phyloP scores from a whole-genome alignment of 495 filamentous ascomycete genomes.

The Aspergillus indologenus region DNA sequence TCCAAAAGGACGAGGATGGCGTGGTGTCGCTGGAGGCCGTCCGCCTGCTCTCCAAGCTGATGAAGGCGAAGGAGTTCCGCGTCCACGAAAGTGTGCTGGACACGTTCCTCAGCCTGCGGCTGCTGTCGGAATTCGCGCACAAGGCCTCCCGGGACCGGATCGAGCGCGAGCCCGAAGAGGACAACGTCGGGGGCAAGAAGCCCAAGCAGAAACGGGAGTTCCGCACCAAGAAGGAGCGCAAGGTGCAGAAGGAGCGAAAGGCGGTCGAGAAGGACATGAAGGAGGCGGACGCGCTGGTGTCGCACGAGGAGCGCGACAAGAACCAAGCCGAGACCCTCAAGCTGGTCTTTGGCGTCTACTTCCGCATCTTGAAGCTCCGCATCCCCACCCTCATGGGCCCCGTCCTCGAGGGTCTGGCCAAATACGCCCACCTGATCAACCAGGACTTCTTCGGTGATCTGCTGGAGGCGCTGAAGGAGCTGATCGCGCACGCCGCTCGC shows the following conservation, averaged over 20 bases:
- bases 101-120: slow-evolving; percentile 83
- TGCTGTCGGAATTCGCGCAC: slow-evolving; percentile 79
- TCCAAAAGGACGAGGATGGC: slow-evolving; percentile 85
- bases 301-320: slow-evolving; percentile 84
- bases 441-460: slow-evolving; percentile 97
- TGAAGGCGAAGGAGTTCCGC: slow-evolving; percentile 76
- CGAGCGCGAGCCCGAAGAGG: slow-evolving; percentile 53
- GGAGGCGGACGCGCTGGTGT: slow-evolving; percentile 84
- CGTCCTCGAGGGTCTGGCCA: slow-evolving; percentile 85
- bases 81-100: slow-evolving; percentile 84
- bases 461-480: slow-evolving; percentile 87
- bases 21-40: slow-evolving; percentile 83
- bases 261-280: slow-evolving; percentile 88
- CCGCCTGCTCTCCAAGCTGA: slow-evolving; percentile 84
- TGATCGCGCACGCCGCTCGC: slow-evolving; percentile 67
- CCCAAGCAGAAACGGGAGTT: slow-evolving; percentile 71
- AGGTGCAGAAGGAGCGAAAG: slow-evolving; percentile 77
- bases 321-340: slow-evolving; percentile 94
- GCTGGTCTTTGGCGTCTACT: slow-evolving; percentile 91
- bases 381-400: slow-evolving; percentile 81
- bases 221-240: slow-evolving; percentile 71
- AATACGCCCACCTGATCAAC: slow-evolving; percentile 94
- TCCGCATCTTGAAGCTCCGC: slow-evolving; percentile 84
- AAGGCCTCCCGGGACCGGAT: slow-evolving; percentile 75
- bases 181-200: slow-evolving; percentile 53